These are phyloP conservation scores for Vitis hybrid DNA, from an alignment of 177 flowering plant genomes.

Conservation along the genomic window DNA sequence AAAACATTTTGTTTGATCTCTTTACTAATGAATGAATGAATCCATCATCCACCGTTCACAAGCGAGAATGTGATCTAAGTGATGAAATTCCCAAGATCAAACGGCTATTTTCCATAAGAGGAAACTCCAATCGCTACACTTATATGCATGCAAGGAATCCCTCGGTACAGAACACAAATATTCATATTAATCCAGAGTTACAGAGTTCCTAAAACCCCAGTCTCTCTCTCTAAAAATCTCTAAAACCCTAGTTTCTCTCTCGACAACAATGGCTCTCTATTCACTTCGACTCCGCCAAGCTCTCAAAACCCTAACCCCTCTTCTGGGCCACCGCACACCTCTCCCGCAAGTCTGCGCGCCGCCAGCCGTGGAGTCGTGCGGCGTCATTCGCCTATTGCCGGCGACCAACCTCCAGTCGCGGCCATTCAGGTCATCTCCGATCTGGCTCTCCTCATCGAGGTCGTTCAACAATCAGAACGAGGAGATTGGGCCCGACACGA, in stretches of 20 bases:
- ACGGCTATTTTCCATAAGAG: no score
- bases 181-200: neutral
- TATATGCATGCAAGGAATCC: no score
- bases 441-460: constrained; percentile 22
- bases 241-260: constrained; percentile 14
- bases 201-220: neutral
- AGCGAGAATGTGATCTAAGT: no score
- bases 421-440: constrained; percentile 31
- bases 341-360: constrained; percentile 3
- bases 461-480: constrained; percentile 27
- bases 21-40: no score
- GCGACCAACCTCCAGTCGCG: constrained; percentile 21
- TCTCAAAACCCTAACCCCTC: constrained; percentile 29
- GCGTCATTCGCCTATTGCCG: neutral
- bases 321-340: constrained; percentile 16
- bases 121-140: no score
- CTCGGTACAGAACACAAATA: neutral
- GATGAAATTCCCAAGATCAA: no score
- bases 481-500: constrained; percentile 57
- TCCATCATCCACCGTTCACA: no score
- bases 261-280: constrained; percentile 35
- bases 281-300: constrained; percentile 53
- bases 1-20: no score
- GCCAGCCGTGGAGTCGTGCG: constrained; percentile 3
- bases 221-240: constrained; percentile 4